A percentile compares a stretch with the other conserved stretches of the same genome.
Evolutionary conservation across 2,329 filamentous ascomycete species (phyloP).

Genomic region (Verticillium nonalfalfae): DNA sequence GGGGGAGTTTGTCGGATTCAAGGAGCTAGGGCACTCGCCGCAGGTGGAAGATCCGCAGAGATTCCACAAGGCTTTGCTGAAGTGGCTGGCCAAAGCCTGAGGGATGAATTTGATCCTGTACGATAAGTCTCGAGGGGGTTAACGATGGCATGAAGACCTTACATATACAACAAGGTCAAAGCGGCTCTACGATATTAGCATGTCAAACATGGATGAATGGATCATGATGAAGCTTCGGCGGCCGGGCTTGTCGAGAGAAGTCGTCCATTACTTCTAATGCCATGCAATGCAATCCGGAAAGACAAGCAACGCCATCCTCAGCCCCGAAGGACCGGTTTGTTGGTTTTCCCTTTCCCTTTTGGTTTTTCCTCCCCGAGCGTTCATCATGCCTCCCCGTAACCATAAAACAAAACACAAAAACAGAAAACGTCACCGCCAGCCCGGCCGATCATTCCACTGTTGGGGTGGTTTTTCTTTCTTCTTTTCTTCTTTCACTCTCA

Average conservation of each 20-base stretch:
- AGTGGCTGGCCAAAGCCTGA: conserved; percentile 27
- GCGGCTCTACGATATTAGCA: no score
- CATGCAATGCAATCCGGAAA: neutral
- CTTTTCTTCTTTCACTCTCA: neutral
- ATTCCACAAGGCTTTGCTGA: conserved; percentile 39
- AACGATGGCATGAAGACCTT: no score
- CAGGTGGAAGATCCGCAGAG: conserved; percentile 42
- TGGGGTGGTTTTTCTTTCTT: no score
- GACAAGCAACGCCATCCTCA: neutral
- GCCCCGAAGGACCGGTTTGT: neutral
- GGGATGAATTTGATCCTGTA: neutral
- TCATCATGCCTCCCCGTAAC: neutral
- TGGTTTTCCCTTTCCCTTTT: neutral
- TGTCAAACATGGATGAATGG: no score
- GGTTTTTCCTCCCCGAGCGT: neutral
- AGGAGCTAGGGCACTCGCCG: conserved; percentile 42
- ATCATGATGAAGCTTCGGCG: neutral
- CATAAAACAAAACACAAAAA: neutral
- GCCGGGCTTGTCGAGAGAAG: neutral
- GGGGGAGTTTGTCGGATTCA: conserved; percentile 37
- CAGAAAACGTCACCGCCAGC: neutral
- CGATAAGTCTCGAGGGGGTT: neutral
- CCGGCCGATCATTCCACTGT: neutral
- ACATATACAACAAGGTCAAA: no score
- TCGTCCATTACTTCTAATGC: neutral